A percentile compares a stretch with the other conserved stretches of the same genome.
phyloP scores from a whole-genome alignment of 1,139 yeast species.

The Suhomyces anneliseae region DNA sequence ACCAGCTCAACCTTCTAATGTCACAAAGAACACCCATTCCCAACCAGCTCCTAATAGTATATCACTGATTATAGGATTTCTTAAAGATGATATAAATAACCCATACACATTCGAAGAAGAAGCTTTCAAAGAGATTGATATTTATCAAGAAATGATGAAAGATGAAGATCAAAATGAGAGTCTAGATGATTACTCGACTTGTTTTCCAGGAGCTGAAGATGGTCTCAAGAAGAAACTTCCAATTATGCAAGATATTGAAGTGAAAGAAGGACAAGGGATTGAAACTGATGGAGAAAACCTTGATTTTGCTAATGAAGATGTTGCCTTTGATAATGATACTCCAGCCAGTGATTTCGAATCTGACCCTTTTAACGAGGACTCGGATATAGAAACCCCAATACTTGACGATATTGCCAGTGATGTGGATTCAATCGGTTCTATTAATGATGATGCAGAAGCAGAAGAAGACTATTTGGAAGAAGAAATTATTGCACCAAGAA shows the following conservation, averaged over 20 bases:
- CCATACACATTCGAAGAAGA: conserved; percentile 58
- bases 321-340: conserved; percentile 13
- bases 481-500: neutral
- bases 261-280: conserved; percentile 8
- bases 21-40: neutral
- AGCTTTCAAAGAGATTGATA: conserved; percentile 42
- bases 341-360: conserved; percentile 6
- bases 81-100: conserved; percentile 65
- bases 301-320: conserved; percentile 5
- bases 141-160: conserved; percentile 27
- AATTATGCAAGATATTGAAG: conserved; percentile 14
- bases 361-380: conserved; percentile 7
- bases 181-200: conserved; percentile 26
- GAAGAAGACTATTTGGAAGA: neutral
- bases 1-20: conserved; percentile 15
- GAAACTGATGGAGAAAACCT: conserved; percentile 11
- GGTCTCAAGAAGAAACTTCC: conserved; percentile 14
- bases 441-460: neutral
- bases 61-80: conserved; percentile 52
- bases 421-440: neutral
- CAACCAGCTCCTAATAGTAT: conserved; percentile 42
- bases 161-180: conserved; percentile 9
- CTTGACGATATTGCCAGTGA: neutral
- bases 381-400: conserved; percentile 2
- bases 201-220: conserved; percentile 31